Percentiles rank a stretch among this genome's conserved stretches.
These are phyloP conservation scores for Dictyostelium firmibasis DNA, from an alignment of 78 protist genomes.

Conservation along the genomic window DNA sequence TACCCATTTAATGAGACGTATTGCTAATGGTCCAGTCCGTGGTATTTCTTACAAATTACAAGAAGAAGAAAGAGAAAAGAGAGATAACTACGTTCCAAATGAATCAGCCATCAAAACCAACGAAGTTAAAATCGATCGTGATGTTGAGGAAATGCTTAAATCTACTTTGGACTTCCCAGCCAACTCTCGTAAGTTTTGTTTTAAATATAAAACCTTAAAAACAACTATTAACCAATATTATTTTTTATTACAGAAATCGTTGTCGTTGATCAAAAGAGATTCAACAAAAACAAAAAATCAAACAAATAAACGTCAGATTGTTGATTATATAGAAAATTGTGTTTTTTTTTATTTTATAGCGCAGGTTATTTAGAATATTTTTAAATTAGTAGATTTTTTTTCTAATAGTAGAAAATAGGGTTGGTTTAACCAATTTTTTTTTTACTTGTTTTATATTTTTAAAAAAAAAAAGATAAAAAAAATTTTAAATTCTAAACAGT, in stretches of 20 bases:
- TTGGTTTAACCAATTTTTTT: too few species aligned
- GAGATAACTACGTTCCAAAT: slow-evolving; percentile 99
- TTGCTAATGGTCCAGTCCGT: slow-evolving; percentile 98
- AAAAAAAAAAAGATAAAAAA: too few species aligned
- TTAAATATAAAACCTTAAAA: neutral
- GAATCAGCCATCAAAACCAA: slow-evolving; percentile 93
- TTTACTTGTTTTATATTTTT: too few species aligned
- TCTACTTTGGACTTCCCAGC: slow-evolving; percentile 72
- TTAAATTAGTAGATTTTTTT: neutral
- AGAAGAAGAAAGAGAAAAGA: slow-evolving; percentile 99
- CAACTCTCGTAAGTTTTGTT: slow-evolving; percentile 5
- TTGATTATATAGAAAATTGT: neutral
- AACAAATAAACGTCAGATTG: slow-evolving; percentile 13
- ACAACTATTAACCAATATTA: neutral
- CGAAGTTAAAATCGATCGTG: slow-evolving; percentile 81
- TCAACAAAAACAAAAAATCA: slow-evolving; percentile 18
- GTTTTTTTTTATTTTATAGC: neutral
- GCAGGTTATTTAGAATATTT: neutral
- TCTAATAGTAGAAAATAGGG: too few species aligned
- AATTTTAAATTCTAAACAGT: too few species aligned
- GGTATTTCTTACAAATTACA: slow-evolving; percentile 98
- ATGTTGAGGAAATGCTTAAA: slow-evolving; percentile 82
- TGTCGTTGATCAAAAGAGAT: slow-evolving; percentile 6
- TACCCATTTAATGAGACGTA: slow-evolving; percentile 99
- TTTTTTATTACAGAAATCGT: neutral